Evolutionary conservation across 345 rosid species (phyloP), one percentile per base, ranked within the genome.

Genomic region (Linum usitatissimum): DNA sequence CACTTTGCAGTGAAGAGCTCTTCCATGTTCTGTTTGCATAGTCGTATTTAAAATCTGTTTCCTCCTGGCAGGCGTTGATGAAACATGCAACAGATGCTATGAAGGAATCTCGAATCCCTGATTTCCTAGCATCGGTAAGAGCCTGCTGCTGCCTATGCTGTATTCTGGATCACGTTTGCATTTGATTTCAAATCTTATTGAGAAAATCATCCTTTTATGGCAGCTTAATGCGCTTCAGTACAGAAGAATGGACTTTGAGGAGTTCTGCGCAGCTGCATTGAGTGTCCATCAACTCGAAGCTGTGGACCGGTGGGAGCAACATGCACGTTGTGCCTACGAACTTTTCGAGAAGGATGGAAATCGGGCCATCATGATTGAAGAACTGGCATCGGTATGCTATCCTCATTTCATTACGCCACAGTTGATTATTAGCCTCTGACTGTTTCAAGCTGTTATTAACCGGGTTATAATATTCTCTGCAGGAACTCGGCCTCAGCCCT

Each of bases 201-300:
- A 34, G 30, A 12, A 55, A 55, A 15, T 18, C 23, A 18, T 55
- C 13, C 30, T 55, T 55, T 55, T 28, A 12, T 19, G 9, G 19
- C 69, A 93, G 99, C 82, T 93, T 96, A 91, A 87, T 59, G 77
- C 83, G 13, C 83, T 93, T 28, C 66, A 80, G 5, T 77, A 87
- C 63, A 83, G 78, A 71, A 82, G 78, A 68, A 81, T 93, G 79
- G 75, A 80, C 61, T 87, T 87, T 18, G 90, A 93, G 18, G 99
- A 93, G 74, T 93, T 93, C 75, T 93, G 95, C 71, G 96, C 96
- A 3, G 99, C 96, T 56, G 82, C 97, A 21, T 80, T 84, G 66
- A 90, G 95, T 23, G 73, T 78, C 21, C 77, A 93, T 77, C 97
- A 90, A 70, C 86, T 90, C 2, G 99, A 90, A 79, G 99, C 88